Percentiles rank a stretch among this genome's conserved stretches.
Evolutionary conservation across 805 yeast species (phyloP).

Genomic region (Candida odintsovae): DNA sequence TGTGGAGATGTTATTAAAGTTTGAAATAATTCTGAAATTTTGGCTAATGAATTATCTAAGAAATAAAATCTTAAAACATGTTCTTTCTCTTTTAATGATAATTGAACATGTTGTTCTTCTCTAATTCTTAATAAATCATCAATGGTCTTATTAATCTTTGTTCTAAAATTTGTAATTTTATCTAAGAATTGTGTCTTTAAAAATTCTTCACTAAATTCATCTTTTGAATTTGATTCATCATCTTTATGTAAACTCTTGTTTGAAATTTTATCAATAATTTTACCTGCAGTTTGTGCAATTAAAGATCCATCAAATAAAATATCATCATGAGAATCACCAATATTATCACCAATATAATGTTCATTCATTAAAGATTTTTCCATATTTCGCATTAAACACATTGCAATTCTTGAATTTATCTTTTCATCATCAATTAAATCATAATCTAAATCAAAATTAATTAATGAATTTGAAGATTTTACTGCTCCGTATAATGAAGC

Average conservation of each 20-base stretch:
- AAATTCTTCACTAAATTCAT: constrained; percentile 32
- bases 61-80: constrained; percentile 61
- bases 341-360: constrained; percentile 8
- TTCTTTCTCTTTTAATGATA: constrained; percentile 66
- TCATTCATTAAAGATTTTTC: constrained; percentile 43
- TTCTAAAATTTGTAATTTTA: constrained; percentile 33
- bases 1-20: constrained; percentile 14
- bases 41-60: constrained; percentile 63
- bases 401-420: constrained; percentile 66
- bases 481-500: constrained; percentile 66
- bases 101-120: constrained; percentile 35
- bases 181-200: constrained; percentile 35
- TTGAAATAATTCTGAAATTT: constrained; percentile 36
- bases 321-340: constrained; percentile 43
- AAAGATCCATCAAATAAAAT: constrained; percentile 71
- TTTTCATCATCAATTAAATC: constrained; percentile 57
- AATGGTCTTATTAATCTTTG: constrained; percentile 42
- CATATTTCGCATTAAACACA: constrained; percentile 80
- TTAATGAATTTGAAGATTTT: constrained; percentile 57
- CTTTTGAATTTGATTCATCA: constrained; percentile 10
- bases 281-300: constrained; percentile 68
- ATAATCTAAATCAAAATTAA: constrained; percentile 63
- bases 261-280: constrained; percentile 41
- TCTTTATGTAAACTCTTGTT: constrained; percentile 3
- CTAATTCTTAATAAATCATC: constrained; percentile 55